Percentiles rank a stretch among this genome's conserved stretches.
Conservation (phyloP, 352 stramenopile genomes). For the Thraustotheca clavata region DNA sequence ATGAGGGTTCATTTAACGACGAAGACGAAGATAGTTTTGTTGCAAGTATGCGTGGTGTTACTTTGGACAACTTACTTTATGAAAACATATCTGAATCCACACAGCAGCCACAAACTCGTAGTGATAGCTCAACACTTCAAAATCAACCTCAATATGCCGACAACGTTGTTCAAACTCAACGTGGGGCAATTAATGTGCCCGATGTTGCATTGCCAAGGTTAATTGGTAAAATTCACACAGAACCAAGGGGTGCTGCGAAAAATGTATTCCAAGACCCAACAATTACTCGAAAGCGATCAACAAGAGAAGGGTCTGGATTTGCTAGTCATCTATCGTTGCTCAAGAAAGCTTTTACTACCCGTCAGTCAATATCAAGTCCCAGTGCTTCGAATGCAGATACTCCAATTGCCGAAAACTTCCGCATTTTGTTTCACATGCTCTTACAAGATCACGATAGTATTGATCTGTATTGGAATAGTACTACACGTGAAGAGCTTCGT, state of each 20-base stretch:
- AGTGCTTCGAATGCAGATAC: background rate
- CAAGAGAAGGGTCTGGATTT: background rate
- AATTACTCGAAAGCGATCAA: background rate
- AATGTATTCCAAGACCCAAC: background rate
- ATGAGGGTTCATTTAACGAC: constrained; percentile 6
- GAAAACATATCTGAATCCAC: background rate
- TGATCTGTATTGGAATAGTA: constrained; percentile 92
- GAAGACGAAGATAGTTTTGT: constrained; percentile 5
- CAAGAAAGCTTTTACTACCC: background rate
- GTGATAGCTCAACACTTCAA: too few relatives aligned
- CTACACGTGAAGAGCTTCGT: constrained; percentile 85
- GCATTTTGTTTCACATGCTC: constrained; percentile 92
- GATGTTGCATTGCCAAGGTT: background rate
- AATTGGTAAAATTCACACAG: background rate
- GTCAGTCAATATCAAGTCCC: background rate
- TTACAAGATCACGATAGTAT: constrained; percentile 86
- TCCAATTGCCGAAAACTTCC: constrained; percentile 87
- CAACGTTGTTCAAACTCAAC: background rate
- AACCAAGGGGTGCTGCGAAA: background rate
- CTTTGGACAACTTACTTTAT: background rate
- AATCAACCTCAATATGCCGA: too few relatives aligned
- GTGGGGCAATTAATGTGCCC: background rate
- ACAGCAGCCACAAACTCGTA: background rate
- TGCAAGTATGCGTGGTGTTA: background rate
- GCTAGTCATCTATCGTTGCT: constrained; percentile 1